Base-by-base conservation (phyloP, 2,329 filamentous ascomycete genomes). In the Diplodia seriata region DNA sequence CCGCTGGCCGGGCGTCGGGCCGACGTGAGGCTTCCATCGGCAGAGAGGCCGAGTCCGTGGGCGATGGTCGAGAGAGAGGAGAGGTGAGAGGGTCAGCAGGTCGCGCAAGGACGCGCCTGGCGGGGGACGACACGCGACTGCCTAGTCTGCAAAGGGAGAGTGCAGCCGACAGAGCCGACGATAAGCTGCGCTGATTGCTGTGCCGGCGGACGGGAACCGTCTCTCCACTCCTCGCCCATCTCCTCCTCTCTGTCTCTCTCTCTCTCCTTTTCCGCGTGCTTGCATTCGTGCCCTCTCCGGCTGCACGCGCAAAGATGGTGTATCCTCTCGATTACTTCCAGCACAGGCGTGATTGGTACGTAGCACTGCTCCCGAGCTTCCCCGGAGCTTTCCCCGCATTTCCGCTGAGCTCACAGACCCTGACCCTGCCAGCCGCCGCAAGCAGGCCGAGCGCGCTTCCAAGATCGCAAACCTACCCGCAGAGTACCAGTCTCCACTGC, bases 381-480 rank as follows among this genome's bases (percentile, higher is more conserved):
- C 23, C 66, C 54, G 31, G 47, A 61, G 23, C 65, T 53, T 62
- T 63, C 67, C 67, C 61, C 56, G 59, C 56, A 23, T 55, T 49
- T 47, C 26, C 59, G 29, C 47, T 20, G 20, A 26, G 40, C 54
- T 49, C 53, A 50, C 64, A 38, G 50, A 47, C 66, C 56, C 47
- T 31, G 15, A 40, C 36, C 36, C 36, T 38, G 36, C 61, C 74
- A 97, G 93, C 81, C 85, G 88, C 73, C 86, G 87, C 78, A 97
- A 97, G 83, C 91, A 95, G 81, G 80, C 87, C 70, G 89, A 97
- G 78, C 90, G 94, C 50, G 82, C 85, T 18, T 81, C 85, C 61
- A 89, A 91, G 64, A 91, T 97, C 72, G 84, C 85, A 43, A 85
- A 85, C 6, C 86, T 97, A 7, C 85, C 87, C 0, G 79, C 85